Evolutionary conservation across 306 rosid species (phyloP), one percentile per base, ranked within the genome.

Genomic region (Rubus idaeus): DNA sequence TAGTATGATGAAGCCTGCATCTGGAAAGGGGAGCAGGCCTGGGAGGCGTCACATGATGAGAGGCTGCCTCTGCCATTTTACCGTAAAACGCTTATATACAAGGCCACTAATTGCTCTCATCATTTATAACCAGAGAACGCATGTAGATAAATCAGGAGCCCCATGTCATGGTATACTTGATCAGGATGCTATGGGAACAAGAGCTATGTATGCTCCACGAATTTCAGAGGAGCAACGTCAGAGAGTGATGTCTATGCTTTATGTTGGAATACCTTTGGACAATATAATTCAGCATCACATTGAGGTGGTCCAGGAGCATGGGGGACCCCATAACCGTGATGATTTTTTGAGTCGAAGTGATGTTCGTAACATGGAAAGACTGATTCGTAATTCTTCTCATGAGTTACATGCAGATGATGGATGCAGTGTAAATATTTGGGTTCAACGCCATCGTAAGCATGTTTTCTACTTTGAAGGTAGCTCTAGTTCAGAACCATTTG

Each of bases 11-110:
- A 92, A 88, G 75, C 96, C 93, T 68, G 82, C 89, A 60, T 87
- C 96, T 2, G 97, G 95, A 78, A 92, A 90, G 86, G 93, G 93
- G 66, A 92, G 93, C 84, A 83, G 97, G 83, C 96, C 93, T 5
- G 96, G 97, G 72, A 78, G 97, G 84, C 96, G 93, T 69, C 97
- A 92, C 83, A 92, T 87, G 96, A 87, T 87, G 96, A 86, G 97
- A 82, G 97, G 93, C 12, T 92, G 96, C 78, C 90, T 87, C 46
- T 92, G 96, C 73, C 97, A 90, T 81, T 92, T 92, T 68, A 92
- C 93, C 17, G 90, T 92, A 35, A 92, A 92, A 73, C 87, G 93
- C 76, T 82, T 92, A 73, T 88, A 92, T 78, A 80, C 86, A 61
- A 84, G 85, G 13, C 93, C 97, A 16, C 81, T 67, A 35, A 78